phyloP scores from a whole-genome alignment of 208 protist genomes.

The Leishmania arabica region DNA sequence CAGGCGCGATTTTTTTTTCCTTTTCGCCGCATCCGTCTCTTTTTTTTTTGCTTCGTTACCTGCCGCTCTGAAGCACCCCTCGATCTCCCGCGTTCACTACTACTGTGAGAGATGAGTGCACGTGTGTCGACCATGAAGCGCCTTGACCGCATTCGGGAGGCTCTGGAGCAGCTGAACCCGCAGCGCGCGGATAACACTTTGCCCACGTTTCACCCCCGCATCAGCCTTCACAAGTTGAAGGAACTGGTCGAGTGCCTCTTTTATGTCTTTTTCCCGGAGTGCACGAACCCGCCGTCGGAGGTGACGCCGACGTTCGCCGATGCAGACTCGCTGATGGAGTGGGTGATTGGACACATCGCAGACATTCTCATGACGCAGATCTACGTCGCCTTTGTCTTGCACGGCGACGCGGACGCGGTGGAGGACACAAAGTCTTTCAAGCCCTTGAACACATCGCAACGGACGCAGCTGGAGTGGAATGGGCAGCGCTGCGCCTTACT shows the following conservation, averaged over 20 bases:
- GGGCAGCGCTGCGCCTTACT: conserved; percentile 18
- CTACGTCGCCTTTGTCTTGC: conserved; percentile 54
- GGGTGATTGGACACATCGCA: conserved; percentile 52
- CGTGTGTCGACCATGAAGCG: conserved; percentile 39
- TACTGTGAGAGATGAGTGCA: background rate
- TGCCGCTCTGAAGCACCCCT: background rate
- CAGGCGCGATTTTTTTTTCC: background rate
- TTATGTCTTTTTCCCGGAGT: conserved; percentile 66
- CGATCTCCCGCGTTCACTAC: background rate
- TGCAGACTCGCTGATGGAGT: conserved; percentile 41
- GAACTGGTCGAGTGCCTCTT: conserved; percentile 61
- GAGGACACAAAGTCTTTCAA: conserved; percentile 18
- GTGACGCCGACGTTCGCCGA: conserved; percentile 33
- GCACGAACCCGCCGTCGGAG: conserved; percentile 37
- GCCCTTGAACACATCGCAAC: conserved; percentile 36
- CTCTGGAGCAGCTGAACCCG: conserved; percentile 41
- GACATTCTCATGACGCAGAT: conserved; percentile 61
- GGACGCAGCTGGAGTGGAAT: conserved; percentile 40
- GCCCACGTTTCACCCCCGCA: conserved; percentile 27
- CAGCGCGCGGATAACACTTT: background rate
- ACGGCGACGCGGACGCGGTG: conserved; percentile 47
- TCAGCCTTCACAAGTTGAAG: conserved; percentile 41
- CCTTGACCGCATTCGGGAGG: conserved; percentile 53
- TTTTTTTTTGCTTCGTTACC: background rate
- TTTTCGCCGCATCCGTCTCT: too few species aligned